These are phyloP conservation scores for Acanthochlamys bracteata DNA, from an alignment of 106 monocot species.

Conservation along the genomic window DNA sequence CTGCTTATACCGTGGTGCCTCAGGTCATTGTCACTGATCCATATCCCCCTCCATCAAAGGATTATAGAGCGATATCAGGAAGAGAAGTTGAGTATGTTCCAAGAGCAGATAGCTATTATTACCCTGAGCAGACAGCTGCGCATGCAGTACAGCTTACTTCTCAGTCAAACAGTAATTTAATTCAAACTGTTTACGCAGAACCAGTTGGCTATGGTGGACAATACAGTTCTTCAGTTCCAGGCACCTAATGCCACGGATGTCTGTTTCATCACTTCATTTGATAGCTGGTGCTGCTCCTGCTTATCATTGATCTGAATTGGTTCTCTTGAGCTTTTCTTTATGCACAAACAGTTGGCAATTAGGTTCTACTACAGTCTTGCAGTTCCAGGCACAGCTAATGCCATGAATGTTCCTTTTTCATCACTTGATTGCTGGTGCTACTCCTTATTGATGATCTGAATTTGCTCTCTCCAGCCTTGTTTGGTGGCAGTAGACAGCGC, in stretches of 20 bases:
- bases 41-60: background rate
- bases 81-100: slow-evolving; percentile 1
- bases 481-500: too few relatives aligned
- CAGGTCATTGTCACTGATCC: slow-evolving; percentile 6
- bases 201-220: slow-evolving; percentile 1
- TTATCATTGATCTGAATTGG: slow-evolving; percentile 21
- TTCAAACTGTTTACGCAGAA: background rate
- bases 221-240: background rate
- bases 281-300: slow-evolving; percentile 17
- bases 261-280: slow-evolving; percentile 14
- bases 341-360: too few relatives aligned
- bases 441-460: too few relatives aligned
- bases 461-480: too few relatives aligned
- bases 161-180: too few relatives aligned
- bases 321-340: too few relatives aligned
- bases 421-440: too few relatives aligned
- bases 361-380: too few relatives aligned
- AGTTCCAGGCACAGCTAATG: too few relatives aligned
- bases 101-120: background rate
- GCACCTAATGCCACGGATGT: background rate
- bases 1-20: slow-evolving; percentile 6
- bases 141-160: background rate
- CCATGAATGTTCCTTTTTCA: too few relatives aligned
- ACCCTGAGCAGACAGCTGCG: background rate
- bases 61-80: slow-evolving; percentile 3